Evolutionary conservation across 805 yeast genomes (phyloP), one percentile per base, ranked within the genome.

Genomic region (Lachancea sp.): DNA sequence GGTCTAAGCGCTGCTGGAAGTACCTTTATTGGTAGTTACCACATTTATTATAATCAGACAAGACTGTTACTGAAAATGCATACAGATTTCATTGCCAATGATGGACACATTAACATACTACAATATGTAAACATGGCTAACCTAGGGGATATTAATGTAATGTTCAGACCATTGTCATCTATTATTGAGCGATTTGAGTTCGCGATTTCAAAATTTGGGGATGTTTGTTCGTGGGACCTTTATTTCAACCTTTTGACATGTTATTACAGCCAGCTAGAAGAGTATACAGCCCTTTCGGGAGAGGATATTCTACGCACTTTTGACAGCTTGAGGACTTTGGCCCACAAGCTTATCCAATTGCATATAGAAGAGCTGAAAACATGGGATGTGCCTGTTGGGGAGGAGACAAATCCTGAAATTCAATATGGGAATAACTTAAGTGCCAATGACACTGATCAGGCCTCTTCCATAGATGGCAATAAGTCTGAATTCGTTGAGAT

Each of bases 11-110:
- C 55, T 17, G 46, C 49, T 6, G 51, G 43, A 6, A 51, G 54
- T 21, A 50, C 55, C 8, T 33, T 55, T 1, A 48, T 47, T n/a
- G 67, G 67, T 25, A 63, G 68, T 8, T 64, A 68, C 46, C 50
- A 59, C 31, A 51, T 61, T 3, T 36, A 38, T 8, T 62, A 61
- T 41, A 62, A 62, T 41, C 47, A 51, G 36, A 56, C 58, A 13
- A 47, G 65, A 31, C 47, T 62, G 12, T 40, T 55, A 6, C 47
- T 62, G 44, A 54, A 58, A 34, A 36, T 61, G 3, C 49, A 59
- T 40, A 48, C 52, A 2, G 65, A 60, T 15, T 60, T 53, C 34
- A 26, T 52, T 21, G 56, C 55, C 5, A 57, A 51, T 40, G 51
- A 51, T 22, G 63, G 64, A 11, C 50, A 51, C 38, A 55, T 59